Percentiles rank a stretch among this genome's conserved stretches.
Conservation (phyloP, 768 basidiomycete genomes). For the Chlorophyllum brunneum region DNA sequence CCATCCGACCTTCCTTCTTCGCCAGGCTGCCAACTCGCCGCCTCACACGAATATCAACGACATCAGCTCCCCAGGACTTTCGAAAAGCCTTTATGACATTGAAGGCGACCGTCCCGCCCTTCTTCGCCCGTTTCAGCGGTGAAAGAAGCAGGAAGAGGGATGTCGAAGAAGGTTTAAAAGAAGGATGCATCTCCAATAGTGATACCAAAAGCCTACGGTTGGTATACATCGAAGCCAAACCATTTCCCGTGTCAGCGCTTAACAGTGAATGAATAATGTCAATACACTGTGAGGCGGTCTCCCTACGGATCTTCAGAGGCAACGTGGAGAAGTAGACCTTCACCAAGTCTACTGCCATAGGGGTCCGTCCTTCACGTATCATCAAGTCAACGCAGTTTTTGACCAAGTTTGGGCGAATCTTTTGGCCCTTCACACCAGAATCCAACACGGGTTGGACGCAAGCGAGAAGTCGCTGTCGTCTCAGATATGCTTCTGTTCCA, state of each 20-base stretch:
- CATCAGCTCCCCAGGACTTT: slow-evolving; percentile 48
- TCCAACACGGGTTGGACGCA: slow-evolving; percentile 15
- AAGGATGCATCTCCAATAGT: slow-evolving; percentile 42
- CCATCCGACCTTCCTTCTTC: slow-evolving; percentile 59
- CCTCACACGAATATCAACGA: slow-evolving; percentile 56
- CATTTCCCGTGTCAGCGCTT: slow-evolving; percentile 24
- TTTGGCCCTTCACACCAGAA: not conserved
- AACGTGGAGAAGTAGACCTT: slow-evolving; percentile 46
- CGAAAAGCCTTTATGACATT: slow-evolving; percentile 42
- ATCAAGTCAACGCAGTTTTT: slow-evolving; percentile 36
- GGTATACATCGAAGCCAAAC: slow-evolving; percentile 41
- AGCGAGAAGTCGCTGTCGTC: slow-evolving; percentile 17
- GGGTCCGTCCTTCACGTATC: slow-evolving; percentile 34
- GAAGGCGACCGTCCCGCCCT: slow-evolving; percentile 53
- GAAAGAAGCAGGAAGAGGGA: slow-evolving; percentile 59
- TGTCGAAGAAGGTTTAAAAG: slow-evolving; percentile 51
- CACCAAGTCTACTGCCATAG: slow-evolving; percentile 41
- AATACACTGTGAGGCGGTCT: slow-evolving; percentile 34
- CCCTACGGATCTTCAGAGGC: slow-evolving; percentile 35
- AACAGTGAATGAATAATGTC: slow-evolving; percentile 51
- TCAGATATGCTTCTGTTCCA: slow-evolving; percentile 10
- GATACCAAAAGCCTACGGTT: slow-evolving; percentile 40
- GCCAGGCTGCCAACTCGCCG: slow-evolving; percentile 57
- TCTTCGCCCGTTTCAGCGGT: slow-evolving; percentile 42
- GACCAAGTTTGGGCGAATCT: slow-evolving; percentile 1